Percentiles rank a stretch among this genome's conserved stretches.
phyloP scores from a whole-genome alignment of 371 early-diverging fungal genomes.

The Rhizopus arrhizus region DNA sequence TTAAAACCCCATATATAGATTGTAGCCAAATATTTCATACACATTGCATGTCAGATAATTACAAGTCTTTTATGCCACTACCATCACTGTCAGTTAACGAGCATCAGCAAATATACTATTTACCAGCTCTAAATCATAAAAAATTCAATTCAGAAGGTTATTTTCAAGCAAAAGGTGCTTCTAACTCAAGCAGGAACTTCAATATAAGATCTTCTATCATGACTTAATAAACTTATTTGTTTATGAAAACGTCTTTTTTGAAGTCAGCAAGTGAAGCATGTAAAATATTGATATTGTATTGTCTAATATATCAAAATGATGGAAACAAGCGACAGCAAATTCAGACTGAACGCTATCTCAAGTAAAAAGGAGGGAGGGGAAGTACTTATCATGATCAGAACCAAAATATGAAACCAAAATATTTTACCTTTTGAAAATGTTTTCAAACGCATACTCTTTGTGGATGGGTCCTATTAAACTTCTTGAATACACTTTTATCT shows the following conservation, averaged over 20 bases:
- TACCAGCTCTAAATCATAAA: background rate
- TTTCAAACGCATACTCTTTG: too few relatives aligned
- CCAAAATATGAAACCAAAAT: too few relatives aligned
- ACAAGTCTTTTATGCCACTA: constrained; percentile 6
- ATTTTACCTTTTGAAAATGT: too few relatives aligned
- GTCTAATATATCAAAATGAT: too few relatives aligned
- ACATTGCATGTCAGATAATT: background rate
- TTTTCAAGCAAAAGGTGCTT: background rate
- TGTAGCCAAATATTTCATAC: background rate
- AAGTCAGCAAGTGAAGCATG: background rate
- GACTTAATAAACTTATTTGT: background rate
- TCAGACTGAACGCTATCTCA: too few relatives aligned
- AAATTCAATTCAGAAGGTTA: constrained; percentile 15
- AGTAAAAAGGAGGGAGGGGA: too few relatives aligned
- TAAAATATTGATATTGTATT: background rate
- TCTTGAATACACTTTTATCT: too few relatives aligned
- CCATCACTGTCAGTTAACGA: constrained; percentile 4
- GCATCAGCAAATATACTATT: background rate
- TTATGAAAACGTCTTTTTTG: background rate
- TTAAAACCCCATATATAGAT: background rate
- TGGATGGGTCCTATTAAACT: too few relatives aligned
- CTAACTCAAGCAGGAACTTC: background rate
- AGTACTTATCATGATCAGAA: too few relatives aligned
- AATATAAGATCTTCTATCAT: constrained; percentile 8
- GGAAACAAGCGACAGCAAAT: too few relatives aligned